Base-by-base conservation (phyloP, 2,329 filamentous ascomycete species). In the Corniculantispora saksenae region DNA sequence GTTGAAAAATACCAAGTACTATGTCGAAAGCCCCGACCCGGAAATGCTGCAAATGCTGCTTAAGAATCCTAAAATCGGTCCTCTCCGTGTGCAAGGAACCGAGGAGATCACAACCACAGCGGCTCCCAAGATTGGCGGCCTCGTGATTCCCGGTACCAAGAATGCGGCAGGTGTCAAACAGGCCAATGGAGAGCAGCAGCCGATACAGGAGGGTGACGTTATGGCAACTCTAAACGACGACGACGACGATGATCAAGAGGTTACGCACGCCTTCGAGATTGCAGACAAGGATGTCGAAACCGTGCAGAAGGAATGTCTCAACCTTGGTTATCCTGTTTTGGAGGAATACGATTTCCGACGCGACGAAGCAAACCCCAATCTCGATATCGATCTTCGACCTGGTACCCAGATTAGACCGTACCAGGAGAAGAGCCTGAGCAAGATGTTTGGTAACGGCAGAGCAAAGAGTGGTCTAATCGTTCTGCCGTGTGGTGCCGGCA, bases 361-460 rank as follows among this genome's bases (percentile, higher is more conserved):
- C 70, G 95, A 99, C 75, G 87, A 91, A 67, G 85, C 88, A 70
- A 99, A 98, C 72, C 87, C 94, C 1, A 97, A 92, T 59, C 82
- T 99, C 43, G 93, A 98, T 65, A 99, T 99, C 70, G 94, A 98
- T 75, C 82, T 98, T 57, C 91, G 91, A 71, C 94, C 94, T 0
- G 89, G 90, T 64, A 94, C 94, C 0, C 91, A 94, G 73, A 98
- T 98, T 75, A 89, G 94, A 75, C 81, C 97, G 67, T 99, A 99
- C 72, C 95, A 99, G 76, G 95, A 99, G 77, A 97, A 97, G 80
- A 97, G 93, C 69, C 82, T 99, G 12, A 97, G 92, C 81, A 99
- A 99, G 78, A 99, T 99, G 95, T 99, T 99, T 76, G 94, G 95
- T 74, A 99, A 99, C 74, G 94, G 94, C 58, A 90, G 95, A 78